These are phyloP conservation scores for Chlorella sp. DNA, from an alignment of 139 green algal genomes.

Conservation along the genomic window DNA sequence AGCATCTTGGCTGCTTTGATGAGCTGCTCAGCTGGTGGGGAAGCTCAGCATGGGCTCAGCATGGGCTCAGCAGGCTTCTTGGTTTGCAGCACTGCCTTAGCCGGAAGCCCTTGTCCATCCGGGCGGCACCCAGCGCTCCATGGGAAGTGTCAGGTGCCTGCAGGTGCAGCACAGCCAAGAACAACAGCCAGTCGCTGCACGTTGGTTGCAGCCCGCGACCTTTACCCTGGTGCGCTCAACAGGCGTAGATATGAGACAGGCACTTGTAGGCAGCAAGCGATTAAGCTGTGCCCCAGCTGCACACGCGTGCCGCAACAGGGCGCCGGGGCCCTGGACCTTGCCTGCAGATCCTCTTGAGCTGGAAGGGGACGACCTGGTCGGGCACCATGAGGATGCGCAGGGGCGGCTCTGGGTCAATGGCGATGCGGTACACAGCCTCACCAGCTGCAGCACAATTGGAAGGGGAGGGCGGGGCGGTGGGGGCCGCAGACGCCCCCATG, in stretches of 20 bases:
- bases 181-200: not conserved
- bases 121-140: constrained; percentile 4
- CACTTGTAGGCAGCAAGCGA: no score
- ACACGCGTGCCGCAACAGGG: not conserved
- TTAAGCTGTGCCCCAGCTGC: not conserved
- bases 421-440: not conserved
- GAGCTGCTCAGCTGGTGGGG: no score
- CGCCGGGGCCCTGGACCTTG: not conserved
- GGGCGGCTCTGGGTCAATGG: not conserved
- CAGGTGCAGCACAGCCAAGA: not conserved
- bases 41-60: no score
- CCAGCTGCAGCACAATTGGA: not conserved
- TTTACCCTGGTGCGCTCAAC: not conserved
- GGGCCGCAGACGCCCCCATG: no score
- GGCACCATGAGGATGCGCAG: not conserved
- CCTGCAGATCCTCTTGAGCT: not conserved
- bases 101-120: not conserved
- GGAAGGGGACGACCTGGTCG: not conserved
- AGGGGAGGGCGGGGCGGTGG: not conserved
- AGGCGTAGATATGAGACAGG: not conserved
- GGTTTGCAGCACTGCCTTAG: no score
- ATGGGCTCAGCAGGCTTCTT: no score
- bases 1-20: no score
- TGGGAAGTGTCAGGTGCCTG: not conserved
- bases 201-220: not conserved